Percentiles rank a stretch among this genome's conserved stretches.
These are phyloP conservation scores for Leccinum subfulvum DNA, from an alignment of 1,284 basidiomycete genomes.

Conservation along the genomic window DNA sequence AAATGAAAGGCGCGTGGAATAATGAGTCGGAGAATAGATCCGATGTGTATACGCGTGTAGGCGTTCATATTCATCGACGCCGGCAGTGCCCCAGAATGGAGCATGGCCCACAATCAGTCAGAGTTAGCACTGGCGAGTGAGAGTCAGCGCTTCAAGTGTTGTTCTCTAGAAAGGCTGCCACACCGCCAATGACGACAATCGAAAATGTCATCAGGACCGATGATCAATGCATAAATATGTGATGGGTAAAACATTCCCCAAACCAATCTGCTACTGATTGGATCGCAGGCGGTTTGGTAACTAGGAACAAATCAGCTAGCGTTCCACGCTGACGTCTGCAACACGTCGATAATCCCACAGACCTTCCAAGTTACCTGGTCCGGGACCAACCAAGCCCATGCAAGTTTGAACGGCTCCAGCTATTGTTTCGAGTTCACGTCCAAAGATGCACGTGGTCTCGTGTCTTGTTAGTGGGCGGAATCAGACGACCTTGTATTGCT, in stretches of 20 bases:
- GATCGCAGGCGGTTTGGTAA: conserved; percentile 7
- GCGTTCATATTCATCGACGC: conserved; percentile 13
- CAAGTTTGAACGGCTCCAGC: neutral
- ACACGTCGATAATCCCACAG: neutral
- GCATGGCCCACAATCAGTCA: neutral
- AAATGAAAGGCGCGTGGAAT: conserved; percentile 23
- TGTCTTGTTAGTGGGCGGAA: neutral
- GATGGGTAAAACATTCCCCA: neutral
- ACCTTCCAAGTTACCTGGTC: neutral
- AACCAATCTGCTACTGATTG: neutral
- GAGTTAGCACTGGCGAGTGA: neutral
- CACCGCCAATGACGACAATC: conserved; percentile 10
- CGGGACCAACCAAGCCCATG: neutral
- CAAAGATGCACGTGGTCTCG: neutral
- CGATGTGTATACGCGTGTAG: neutral
- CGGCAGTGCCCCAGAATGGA: conserved; percentile 3
- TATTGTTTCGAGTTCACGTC: neutral
- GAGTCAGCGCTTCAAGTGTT: neutral
- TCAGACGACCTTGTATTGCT: conserved; percentile 4
- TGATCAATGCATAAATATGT: neutral
- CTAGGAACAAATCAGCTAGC: neutral
- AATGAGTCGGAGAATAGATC: neutral
- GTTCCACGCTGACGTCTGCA: neutral
- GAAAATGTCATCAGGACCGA: conserved; percentile 9
- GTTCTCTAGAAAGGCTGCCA: conserved; percentile 7